phyloP scores from a whole-genome alignment of 2,329 filamentous ascomycete species.

The Diaporthe ilicicola region DNA sequence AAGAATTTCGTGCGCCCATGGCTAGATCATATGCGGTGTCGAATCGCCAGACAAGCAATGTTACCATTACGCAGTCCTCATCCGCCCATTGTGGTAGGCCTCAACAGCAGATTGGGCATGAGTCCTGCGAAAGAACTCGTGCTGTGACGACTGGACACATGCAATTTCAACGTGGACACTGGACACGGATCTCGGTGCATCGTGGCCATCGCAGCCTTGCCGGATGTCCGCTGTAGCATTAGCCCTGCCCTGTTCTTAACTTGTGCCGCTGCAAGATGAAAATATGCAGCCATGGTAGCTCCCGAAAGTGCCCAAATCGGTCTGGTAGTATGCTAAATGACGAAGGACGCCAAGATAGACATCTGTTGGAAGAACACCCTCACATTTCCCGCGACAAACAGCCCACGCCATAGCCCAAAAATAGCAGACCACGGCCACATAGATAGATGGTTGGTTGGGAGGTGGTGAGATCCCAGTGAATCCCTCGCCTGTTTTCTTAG shows the following conservation, averaged over 20 bases:
- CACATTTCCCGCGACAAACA: neutral
- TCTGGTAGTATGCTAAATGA: neutral
- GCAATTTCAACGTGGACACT: neutral
- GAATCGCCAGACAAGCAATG: neutral
- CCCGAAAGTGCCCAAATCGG: neutral
- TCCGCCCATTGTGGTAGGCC: neutral
- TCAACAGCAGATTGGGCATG: neutral
- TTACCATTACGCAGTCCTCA: neutral
- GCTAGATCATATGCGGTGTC: neutral
- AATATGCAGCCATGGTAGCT: neutral
- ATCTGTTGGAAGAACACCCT: neutral
- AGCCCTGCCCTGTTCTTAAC: neutral
- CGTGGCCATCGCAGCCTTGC: neutral
- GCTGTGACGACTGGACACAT: too few species aligned
- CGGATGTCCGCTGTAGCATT: neutral
- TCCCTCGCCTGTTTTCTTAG: neutral
- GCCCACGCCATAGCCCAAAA: neutral
- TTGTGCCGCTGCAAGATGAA: neutral
- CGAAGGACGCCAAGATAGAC: neutral
- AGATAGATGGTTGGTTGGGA: neutral
- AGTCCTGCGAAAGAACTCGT: neutral
- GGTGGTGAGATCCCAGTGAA: neutral
- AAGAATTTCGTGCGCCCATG: neutral
- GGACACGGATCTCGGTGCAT: neutral
- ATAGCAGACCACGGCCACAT: neutral